These are phyloP conservation scores for Phytophthora rubi DNA, from an alignment of 352 stramenopile genomes.

Conservation along the genomic window DNA sequence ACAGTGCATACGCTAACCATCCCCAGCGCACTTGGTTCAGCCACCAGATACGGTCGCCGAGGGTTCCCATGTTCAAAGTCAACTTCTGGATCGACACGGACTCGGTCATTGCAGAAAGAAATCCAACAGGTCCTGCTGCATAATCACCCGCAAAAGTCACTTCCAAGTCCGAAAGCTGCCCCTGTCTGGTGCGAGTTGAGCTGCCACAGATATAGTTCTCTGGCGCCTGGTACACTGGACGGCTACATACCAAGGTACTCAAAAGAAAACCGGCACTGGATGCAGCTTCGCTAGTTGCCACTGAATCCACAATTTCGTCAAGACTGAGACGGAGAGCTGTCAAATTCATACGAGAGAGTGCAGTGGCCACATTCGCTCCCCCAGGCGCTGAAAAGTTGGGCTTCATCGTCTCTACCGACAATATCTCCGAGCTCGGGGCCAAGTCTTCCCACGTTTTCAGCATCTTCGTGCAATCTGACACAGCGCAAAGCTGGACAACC, in stretches of 20 bases:
- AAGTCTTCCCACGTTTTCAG: constrained; percentile 7
- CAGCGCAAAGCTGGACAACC: constrained; percentile 25
- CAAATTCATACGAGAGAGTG: constrained; percentile 20
- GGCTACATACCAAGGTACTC: constrained; percentile 9
- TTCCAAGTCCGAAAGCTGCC: not conserved
- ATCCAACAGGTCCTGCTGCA: not conserved
- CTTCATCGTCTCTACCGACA: constrained; percentile 14
- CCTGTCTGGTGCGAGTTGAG: not conserved
- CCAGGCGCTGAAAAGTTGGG: constrained; percentile 9
- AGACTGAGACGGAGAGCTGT: constrained; percentile 10
- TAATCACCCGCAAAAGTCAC: not conserved
- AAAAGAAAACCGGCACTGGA: constrained; percentile 3
- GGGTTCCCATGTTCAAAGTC: constrained; percentile 3
- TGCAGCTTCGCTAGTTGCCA: not conserved
- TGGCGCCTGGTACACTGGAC: not conserved
- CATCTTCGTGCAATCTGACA: not conserved
- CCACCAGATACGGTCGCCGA: constrained; percentile 5
- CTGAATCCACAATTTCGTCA: constrained; percentile 7
- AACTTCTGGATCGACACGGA: not conserved
- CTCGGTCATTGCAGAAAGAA: not conserved
- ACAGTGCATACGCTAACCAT: not conserved
- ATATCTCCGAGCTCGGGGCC: not conserved
- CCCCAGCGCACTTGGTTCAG: not conserved
- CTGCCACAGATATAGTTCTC: not conserved
- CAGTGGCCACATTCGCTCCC: not conserved